phyloP scores from a whole-genome alignment of 495 filamentous ascomycete genomes.

The Penicillium herquei region DNA sequence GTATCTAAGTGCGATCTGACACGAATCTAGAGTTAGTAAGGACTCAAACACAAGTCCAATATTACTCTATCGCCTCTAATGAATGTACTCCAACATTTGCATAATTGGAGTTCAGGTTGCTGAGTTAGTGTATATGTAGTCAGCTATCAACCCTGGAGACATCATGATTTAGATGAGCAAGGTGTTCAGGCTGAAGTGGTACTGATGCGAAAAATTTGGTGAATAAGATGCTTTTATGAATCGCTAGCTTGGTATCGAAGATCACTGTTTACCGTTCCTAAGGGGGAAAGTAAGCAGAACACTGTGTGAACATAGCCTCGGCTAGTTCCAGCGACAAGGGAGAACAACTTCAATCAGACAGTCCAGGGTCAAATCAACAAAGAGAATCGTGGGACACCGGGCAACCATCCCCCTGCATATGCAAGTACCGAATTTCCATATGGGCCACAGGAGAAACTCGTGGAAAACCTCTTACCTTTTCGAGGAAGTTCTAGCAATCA shows the following conservation, averaged over 20 bases:
- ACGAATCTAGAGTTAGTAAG: background rate
- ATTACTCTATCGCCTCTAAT: too few relatives aligned
- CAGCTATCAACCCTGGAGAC: background rate
- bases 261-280: background rate
- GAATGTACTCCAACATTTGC: too few relatives aligned
- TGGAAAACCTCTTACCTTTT: conserved; percentile 13
- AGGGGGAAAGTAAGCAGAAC: conserved; percentile 3
- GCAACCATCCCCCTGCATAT: background rate
- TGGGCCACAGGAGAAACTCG: background rate
- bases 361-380: background rate
- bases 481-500: background rate
- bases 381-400: background rate
- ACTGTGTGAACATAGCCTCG: background rate
- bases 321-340: background rate
- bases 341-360: background rate
- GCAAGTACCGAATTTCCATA: background rate
- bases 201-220: background rate
- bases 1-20: background rate
- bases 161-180: background rate
- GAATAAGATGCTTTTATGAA: background rate
- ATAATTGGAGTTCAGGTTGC: too few relatives aligned
- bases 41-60: too few relatives aligned
- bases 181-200: background rate
- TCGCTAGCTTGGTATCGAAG: background rate
- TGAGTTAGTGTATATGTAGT: background rate